Percentiles rank a stretch among this genome's conserved stretches.
These are phyloP conservation scores for Haplographium delicatum DNA, from an alignment of 495 filamentous ascomycete genomes.

Conservation along the genomic window DNA sequence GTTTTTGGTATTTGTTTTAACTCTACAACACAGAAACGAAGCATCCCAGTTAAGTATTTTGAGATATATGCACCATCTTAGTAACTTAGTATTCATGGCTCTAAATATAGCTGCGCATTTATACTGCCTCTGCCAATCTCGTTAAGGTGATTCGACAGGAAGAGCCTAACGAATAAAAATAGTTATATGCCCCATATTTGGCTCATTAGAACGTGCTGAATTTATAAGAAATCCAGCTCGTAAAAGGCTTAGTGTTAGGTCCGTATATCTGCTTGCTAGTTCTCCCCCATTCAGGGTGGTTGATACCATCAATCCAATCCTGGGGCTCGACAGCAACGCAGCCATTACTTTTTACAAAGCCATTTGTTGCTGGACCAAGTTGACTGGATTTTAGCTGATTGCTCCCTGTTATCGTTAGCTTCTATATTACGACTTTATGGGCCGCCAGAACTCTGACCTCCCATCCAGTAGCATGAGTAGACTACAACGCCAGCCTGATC, in stretches of 20 bases:
- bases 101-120: too few relatives aligned
- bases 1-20: too few relatives aligned
- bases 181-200: too few relatives aligned
- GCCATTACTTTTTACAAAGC: conserved; percentile 36
- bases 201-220: conserved; percentile 13
- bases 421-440: not conserved
- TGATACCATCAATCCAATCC: conserved; percentile 77
- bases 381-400: conserved; percentile 11
- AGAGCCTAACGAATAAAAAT: too few relatives aligned
- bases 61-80: too few relatives aligned
- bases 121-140: too few relatives aligned
- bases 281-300: conserved; percentile 72
- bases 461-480: conserved; percentile 51
- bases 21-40: too few relatives aligned
- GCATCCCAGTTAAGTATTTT: too few relatives aligned
- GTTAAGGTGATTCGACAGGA: too few relatives aligned
- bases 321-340: conserved; percentile 63
- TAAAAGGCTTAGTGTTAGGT: conserved; percentile 29
- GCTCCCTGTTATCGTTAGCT: conserved; percentile 1
- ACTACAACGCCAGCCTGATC: conserved; percentile 77
- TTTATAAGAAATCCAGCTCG: conserved; percentile 9
- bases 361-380: conserved; percentile 12
- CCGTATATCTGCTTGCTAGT: conserved; percentile 56
- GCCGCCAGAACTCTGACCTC: conserved; percentile 2
- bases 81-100: too few relatives aligned